Percentiles rank a stretch among this genome's conserved stretches.
phyloP scores from a whole-genome alignment of 2,329 filamentous ascomycete genomes.

The Ceratocystis eucalypticola region DNA sequence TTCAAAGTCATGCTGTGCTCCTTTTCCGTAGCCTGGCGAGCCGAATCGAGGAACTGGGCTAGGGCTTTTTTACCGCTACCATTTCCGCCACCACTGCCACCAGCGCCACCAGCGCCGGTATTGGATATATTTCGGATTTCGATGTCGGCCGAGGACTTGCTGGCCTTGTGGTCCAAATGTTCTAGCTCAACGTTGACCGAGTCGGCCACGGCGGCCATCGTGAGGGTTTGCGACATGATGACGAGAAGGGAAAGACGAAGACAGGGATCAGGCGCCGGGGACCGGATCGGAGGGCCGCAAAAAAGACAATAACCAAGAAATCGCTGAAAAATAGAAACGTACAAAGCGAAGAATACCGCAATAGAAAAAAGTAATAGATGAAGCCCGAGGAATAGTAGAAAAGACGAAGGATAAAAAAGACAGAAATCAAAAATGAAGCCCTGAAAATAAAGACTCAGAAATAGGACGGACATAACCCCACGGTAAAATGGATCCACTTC shows the following conservation, averaged over 20 bases:
- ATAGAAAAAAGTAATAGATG: neutral
- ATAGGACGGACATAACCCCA: neutral
- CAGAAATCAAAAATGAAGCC: neutral
- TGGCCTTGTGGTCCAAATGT: constrained; percentile 46
- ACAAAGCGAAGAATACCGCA: neutral
- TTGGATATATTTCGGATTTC: neutral
- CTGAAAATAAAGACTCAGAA: neutral
- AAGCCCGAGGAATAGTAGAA: neutral
- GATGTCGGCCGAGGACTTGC: constrained; percentile 49
- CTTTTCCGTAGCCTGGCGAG: constrained; percentile 39
- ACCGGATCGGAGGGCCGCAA: neutral
- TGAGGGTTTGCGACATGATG: constrained; percentile 19
- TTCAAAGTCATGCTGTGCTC: constrained; percentile 57
- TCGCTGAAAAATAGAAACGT: neutral
- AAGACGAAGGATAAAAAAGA: neutral
- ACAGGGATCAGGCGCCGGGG: neutral
- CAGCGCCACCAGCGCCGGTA: neutral
- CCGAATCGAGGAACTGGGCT: constrained; percentile 26
- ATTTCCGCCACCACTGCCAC: neutral
- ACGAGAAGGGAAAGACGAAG: neutral
- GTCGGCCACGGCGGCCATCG: constrained; percentile 16
- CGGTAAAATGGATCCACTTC: neutral
- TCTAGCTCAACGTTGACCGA: constrained; percentile 17
- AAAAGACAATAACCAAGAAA: constrained; percentile 1
- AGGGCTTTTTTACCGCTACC: constrained; percentile 30